These are phyloP conservation scores for Miamiensis avidus DNA, from an alignment of 169 alveolate species.

Conservation along the genomic window DNA sequence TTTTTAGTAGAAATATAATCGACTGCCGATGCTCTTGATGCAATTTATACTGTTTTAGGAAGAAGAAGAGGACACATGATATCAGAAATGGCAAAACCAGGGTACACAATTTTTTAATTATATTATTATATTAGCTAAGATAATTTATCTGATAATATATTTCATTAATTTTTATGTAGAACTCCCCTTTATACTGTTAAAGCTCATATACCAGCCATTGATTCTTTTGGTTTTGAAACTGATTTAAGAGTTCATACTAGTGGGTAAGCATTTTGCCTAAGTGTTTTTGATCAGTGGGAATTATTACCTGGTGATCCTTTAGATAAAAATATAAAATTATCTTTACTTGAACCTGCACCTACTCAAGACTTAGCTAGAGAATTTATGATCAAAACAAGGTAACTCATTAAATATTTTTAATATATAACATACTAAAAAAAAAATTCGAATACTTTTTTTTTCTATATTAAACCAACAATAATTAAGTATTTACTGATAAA, in stretches of 20 bases:
- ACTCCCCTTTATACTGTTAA: constrained; percentile 93
- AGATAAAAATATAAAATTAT: constrained; percentile 94
- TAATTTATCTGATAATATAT: constrained; percentile 11
- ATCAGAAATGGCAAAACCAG: constrained; percentile 56
- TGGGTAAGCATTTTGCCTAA: constrained; percentile 97
- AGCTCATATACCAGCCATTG: constrained; percentile 98
- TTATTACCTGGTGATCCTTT: constrained; percentile 99
- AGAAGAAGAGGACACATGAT: constrained; percentile 88
- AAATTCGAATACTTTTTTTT: not conserved
- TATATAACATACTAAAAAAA: too few species aligned
- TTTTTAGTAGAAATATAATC: constrained; percentile 94
- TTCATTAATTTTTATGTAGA: constrained; percentile 16
- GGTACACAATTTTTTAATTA: constrained; percentile 5
- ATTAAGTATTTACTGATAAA: too few species aligned
- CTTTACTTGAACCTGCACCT: constrained; percentile 98
- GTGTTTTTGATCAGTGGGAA: constrained; percentile 97
- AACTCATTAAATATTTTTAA: not conserved
- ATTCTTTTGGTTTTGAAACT: constrained; percentile 99
- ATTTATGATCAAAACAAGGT: constrained; percentile 93
- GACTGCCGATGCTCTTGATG: constrained; percentile 97
- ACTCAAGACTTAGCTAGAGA: constrained; percentile 98
- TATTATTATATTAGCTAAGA: too few species aligned
- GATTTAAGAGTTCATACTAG: constrained; percentile 97
- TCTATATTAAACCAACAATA: too few species aligned
- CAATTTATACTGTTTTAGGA: constrained; percentile 91